Conservation (phyloP, 2,329 filamentous ascomycete species). For the Cercospora beticola region DNA sequence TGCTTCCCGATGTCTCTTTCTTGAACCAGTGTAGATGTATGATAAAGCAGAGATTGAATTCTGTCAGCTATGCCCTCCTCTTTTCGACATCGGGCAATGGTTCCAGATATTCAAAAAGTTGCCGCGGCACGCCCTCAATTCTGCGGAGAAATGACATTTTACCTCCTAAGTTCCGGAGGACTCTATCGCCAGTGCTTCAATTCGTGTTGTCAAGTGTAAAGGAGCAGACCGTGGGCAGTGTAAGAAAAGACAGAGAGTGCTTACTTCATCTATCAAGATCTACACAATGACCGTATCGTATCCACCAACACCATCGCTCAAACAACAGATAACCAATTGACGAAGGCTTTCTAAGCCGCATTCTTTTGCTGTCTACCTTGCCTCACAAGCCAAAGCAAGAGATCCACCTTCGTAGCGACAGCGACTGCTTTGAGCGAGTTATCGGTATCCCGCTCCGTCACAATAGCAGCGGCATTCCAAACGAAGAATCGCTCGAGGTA, state of each 20-base stretch:
- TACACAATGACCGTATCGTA: not conserved
- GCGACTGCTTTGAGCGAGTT: slow-evolving; percentile 71
- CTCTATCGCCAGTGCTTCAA: not conserved
- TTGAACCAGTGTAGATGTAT: not conserved
- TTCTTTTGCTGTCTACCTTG: slow-evolving; percentile 40
- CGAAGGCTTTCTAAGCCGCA: not conserved
- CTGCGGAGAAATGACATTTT: not conserved
- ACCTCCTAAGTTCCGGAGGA: not conserved
- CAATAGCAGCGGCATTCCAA: slow-evolving; percentile 95
- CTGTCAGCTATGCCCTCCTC: not conserved
- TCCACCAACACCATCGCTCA: slow-evolving; percentile 11
- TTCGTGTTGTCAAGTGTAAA: not conserved
- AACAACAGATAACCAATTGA: not conserved
- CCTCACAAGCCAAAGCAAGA: slow-evolving; percentile 88
- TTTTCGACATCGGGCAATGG: not conserved
- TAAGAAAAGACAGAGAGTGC: not conserved
- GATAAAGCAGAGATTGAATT: not conserved
- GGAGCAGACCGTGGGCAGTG: not conserved
- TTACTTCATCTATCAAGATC: not conserved
- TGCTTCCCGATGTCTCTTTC: not conserved
- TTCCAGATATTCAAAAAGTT: not conserved
- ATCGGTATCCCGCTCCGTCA: slow-evolving; percentile 70
- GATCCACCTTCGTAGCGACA: slow-evolving; percentile 93
- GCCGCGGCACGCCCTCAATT: not conserved
- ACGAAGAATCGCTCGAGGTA: slow-evolving; percentile 91